Evolutionary conservation across 495 filamentous ascomycete species (phyloP), one percentile per base, ranked within the genome.

Genomic region (Saxophila tyrrhenica): DNA sequence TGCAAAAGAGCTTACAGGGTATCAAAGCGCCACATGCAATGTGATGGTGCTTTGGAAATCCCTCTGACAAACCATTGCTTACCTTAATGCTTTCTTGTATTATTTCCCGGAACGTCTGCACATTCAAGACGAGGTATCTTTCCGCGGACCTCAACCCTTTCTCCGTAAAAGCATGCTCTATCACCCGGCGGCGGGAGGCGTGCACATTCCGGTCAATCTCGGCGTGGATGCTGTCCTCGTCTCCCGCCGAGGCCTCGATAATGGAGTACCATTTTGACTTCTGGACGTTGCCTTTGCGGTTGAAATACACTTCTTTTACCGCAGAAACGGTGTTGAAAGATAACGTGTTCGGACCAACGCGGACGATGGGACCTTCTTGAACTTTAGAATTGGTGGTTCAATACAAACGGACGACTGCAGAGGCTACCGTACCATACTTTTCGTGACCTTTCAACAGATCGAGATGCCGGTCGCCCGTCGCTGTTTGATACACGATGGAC

Each of bases 261-360:
- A 77, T 77, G 50, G 72, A 69, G 68, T 85, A 85, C 67, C 83
- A 84, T 54, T 76, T 69, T 45, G 78, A 70, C 64, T 86, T 86
- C 53, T 72, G 69, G n/a, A 83, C 80, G 54, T 84, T 84, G 57
- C 76, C 62, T 24, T 70, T 70, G 69, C 75, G 73, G 55, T 76
- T 76, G 60, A 76, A 75, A 61, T 85, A 84, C 58, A 84, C 82
- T 5, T 73, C 70, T 55, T 78, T 79, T 17, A 85, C 67, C 0
- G 77, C 80, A 1, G 68, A 69, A 45, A 71, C 70, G 50, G 71
- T 74, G 69, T 78, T 82, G 62, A 84, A 68, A 1, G 75, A 80
- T 47, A 85, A 66, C 39, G 67, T 74, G 62, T 80, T 81, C 25
- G 83, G 83, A 0, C 78, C 80, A 55, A 77, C 78, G 25, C 82